Evolutionary conservation across 2,329 filamentous ascomycete species (phyloP).

Genomic region (Hypoxylon sp.): DNA sequence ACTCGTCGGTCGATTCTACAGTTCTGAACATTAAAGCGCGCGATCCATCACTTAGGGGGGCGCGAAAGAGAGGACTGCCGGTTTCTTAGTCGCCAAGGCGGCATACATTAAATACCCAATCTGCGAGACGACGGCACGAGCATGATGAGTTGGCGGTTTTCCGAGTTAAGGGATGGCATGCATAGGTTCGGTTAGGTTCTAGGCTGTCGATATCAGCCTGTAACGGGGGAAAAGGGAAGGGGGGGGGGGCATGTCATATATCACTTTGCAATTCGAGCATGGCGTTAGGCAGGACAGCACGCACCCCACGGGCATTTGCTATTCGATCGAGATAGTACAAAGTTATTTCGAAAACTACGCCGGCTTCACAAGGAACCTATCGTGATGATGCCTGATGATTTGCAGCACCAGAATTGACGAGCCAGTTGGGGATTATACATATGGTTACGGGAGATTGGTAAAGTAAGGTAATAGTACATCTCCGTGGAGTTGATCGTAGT

Average conservation of each 20-base stretch:
- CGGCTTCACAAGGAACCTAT: constrained; percentile 6
- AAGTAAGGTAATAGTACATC: constrained; percentile 57
- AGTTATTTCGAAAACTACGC: constrained; percentile 1
- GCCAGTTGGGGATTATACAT: constrained; percentile 1
- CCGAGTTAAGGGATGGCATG: constrained; percentile 23
- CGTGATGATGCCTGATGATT: background rate
- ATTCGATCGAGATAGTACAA: constrained; percentile 20
- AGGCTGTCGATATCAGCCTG: constrained; percentile 45
- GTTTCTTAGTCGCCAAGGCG: constrained; percentile 37
- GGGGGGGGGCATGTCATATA: constrained; percentile 26
- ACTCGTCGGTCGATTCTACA: constrained; percentile 77
- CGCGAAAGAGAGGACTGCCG: constrained; percentile 25
- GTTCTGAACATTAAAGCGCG: constrained; percentile 46
- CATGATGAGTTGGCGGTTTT: constrained; percentile 25
- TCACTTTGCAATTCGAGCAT: constrained; percentile 38
- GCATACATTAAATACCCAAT: constrained; percentile 27
- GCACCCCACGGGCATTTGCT: constrained; percentile 30
- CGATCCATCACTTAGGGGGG: background rate
- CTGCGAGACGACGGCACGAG: constrained; percentile 25
- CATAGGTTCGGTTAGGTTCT: constrained; percentile 31
- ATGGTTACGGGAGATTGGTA: background rate
- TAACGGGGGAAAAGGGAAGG: constrained; percentile 22
- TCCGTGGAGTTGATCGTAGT: constrained; percentile 30
- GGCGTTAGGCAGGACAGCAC: constrained; percentile 40
- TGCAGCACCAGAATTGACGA: background rate